Conservation (phyloP, 352 stramenopile genomes). For the Phytophthora foliorum region DNA sequence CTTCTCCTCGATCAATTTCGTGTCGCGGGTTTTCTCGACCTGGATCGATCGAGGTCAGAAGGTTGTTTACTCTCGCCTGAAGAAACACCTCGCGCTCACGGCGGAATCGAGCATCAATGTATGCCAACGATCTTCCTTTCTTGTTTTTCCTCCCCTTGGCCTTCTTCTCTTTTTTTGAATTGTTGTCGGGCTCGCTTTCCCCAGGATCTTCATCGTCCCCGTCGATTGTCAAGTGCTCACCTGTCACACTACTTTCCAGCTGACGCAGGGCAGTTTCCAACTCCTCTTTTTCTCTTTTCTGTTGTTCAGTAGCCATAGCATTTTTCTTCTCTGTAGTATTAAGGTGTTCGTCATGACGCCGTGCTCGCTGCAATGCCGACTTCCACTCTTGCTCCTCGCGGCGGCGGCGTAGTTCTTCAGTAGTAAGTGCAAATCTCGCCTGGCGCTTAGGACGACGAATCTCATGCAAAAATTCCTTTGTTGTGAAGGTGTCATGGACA, state of each 20-base stretch:
- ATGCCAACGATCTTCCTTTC: conserved; percentile 52
- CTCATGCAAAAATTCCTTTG: conserved; percentile 43
- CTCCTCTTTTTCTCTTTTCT: conserved; percentile 45
- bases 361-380: conserved; percentile 56
- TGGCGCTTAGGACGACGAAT: conserved; percentile 47
- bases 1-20: conserved; percentile 57
- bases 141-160: conserved; percentile 15
- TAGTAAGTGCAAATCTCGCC: conserved; percentile 43
- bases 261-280: conserved; percentile 50
- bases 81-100: conserved; percentile 71
- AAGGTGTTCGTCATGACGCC: conserved; percentile 48
- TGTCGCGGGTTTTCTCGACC: conserved; percentile 31
- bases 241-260: conserved; percentile 64
- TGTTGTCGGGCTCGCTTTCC: conserved; percentile 20
- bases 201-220: conserved; percentile 15
- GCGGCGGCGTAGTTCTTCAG: conserved; percentile 55
- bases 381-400: conserved; percentile 79
- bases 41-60: conserved; percentile 54
- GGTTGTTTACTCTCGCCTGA: conserved; percentile 40
- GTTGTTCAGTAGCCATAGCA: conserved; percentile 16
- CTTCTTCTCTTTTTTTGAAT: conserved; percentile 18
- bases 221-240: conserved; percentile 58
- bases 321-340: conserved; percentile 36
- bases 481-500: conserved; percentile 63
- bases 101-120: conserved; percentile 69